Percentiles rank a stretch among this genome's conserved stretches.
phyloP scores from a whole-genome alignment of 2,329 filamentous ascomycete genomes.

The Cladosporium sp. region DNA sequence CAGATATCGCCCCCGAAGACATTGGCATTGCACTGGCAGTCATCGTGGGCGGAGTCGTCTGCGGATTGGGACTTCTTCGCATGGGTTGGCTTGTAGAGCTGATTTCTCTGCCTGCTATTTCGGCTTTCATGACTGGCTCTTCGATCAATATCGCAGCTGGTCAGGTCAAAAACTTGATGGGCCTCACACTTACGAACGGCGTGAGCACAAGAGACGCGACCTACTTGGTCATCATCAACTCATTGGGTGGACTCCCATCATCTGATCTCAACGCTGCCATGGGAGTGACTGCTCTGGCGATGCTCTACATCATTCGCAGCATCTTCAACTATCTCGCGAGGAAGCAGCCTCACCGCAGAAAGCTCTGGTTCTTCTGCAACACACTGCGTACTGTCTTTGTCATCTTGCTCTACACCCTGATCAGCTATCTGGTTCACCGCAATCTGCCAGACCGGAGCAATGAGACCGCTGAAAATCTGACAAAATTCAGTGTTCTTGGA shows the following conservation, averaged over 20 bases:
- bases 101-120: slow-evolving; percentile 85
- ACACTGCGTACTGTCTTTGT: slow-evolving; percentile 89
- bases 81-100: slow-evolving; percentile 89
- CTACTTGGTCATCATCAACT: slow-evolving; percentile 80
- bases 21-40: slow-evolving; percentile 77
- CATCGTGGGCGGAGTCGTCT: slow-evolving; percentile 71
- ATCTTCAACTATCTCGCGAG: slow-evolving; percentile 63
- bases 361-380: slow-evolving; percentile 82
- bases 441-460: slow-evolving; percentile 40
- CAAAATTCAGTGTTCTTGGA: slow-evolving; percentile 66
- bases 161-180: slow-evolving; percentile 78
- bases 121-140: slow-evolving; percentile 95
- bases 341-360: slow-evolving; percentile 64
- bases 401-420: slow-evolving; percentile 85
- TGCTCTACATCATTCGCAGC: slow-evolving; percentile 73
- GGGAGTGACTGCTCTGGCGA: slow-evolving; percentile 73
- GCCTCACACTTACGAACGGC: slow-evolving; percentile 53
- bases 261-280: slow-evolving; percentile 77
- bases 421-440: slow-evolving; percentile 81
- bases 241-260: slow-evolving; percentile 64
- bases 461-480: slow-evolving; percentile 38
- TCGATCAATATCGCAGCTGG: slow-evolving; percentile 83
- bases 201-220: slow-evolving; percentile 74
- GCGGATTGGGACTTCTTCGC: slow-evolving; percentile 72
- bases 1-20: slow-evolving; percentile 57